Conservation (phyloP, 805 yeast genomes). For the Metschnikowia lunata region DNA sequence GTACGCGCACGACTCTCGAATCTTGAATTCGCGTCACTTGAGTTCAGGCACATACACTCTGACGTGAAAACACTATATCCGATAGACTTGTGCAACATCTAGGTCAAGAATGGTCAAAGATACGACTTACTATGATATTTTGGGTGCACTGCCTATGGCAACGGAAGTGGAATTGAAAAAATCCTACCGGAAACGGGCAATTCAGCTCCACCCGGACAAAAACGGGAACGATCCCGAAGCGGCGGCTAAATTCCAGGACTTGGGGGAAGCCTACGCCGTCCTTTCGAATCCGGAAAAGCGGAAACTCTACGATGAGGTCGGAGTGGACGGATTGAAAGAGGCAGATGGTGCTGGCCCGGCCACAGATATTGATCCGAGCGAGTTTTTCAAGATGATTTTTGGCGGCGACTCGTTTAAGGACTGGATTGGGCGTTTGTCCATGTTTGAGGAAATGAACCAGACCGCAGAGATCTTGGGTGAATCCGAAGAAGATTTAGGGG, state of each 20-base stretch:
- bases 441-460: conserved; percentile 69
- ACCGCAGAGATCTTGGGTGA: conserved; percentile 45
- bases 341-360: conserved; percentile 69
- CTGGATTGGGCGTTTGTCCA: conserved; percentile 84
- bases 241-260: conserved; percentile 75
- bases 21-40: background rate
- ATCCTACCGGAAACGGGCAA: conserved; percentile 51
- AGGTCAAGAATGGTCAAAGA: conserved; percentile 70
- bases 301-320: conserved; percentile 74
- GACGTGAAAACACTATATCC: too few species aligned
- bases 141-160: conserved; percentile 68
- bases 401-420: conserved; percentile 78
- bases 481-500: conserved; percentile 35
- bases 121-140: conserved; percentile 77
- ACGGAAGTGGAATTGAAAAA: conserved; percentile 80
- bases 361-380: conserved; percentile 70
- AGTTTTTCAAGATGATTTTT: conserved; percentile 77
- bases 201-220: conserved; percentile 65
- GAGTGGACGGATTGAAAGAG: conserved; percentile 56
- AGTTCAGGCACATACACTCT: background rate
- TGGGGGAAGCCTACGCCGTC: conserved; percentile 67
- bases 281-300: conserved; percentile 70
- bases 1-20: background rate
- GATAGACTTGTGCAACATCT: too few species aligned
- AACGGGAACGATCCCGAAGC: conserved; percentile 94